These are phyloP conservation scores for Oxytropis ochrocephala DNA, from an alignment of 306 rosid species.

Conservation along the genomic window DNA sequence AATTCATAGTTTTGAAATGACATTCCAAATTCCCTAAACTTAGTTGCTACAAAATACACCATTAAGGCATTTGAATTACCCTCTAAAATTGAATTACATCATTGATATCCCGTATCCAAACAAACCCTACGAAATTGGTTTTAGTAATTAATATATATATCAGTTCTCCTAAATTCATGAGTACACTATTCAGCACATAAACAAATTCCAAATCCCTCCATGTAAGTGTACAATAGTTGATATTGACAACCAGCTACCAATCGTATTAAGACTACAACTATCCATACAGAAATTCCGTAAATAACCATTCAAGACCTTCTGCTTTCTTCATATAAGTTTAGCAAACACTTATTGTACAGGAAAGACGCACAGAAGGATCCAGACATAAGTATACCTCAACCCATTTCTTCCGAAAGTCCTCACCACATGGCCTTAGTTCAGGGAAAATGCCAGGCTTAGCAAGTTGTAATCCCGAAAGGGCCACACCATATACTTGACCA, in stretches of 20 bases:
- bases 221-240: no score
- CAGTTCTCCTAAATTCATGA: background rate
- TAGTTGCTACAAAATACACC: no score
- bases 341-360: background rate
- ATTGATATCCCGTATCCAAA: no score
- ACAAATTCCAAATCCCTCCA: slow-evolving; percentile 5
- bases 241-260: background rate
- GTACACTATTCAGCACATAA: slow-evolving; percentile 3
- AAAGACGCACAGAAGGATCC: background rate
- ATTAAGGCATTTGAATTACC: no score
- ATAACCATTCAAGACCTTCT: background rate
- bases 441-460: slow-evolving; percentile 76
- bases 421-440: slow-evolving; percentile 65
- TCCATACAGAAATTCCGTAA: background rate
- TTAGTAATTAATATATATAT: background rate
- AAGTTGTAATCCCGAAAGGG: slow-evolving; percentile 78
- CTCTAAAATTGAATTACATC: no score
- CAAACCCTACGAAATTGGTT: background rate
- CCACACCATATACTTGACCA: slow-evolving; percentile 88
- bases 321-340: background rate
- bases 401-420: slow-evolving; percentile 88
- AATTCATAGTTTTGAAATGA: no score
- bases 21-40: no score
- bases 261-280: slow-evolving; percentile 4
- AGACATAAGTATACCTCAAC: slow-evolving; percentile 56